These are phyloP conservation scores for Tremella yokohamensis DNA, from an alignment of 768 basidiomycete genomes.

Conservation along the genomic window DNA sequence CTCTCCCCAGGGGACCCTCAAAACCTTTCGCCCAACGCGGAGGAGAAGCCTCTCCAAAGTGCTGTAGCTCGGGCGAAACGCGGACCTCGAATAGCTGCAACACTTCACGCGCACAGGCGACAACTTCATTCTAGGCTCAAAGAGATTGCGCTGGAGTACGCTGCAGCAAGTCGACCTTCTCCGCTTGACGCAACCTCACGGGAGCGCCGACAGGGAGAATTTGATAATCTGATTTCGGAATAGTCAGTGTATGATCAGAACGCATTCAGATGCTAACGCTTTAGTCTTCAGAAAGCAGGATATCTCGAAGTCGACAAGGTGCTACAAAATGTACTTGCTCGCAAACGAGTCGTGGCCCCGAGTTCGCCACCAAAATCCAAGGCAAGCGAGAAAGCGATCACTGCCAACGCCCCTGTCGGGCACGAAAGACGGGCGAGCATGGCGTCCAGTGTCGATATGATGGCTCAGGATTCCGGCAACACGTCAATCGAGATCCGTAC, in stretches of 20 bases:
- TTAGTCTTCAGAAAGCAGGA: constrained; percentile 1
- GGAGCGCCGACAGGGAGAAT: neutral
- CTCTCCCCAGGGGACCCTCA: neutral
- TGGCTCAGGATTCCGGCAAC: constrained; percentile 6
- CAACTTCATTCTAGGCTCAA: neutral
- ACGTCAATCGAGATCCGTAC: constrained; percentile 4
- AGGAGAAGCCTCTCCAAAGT: neutral
- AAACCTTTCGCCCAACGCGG: neutral
- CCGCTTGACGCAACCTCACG: neutral
- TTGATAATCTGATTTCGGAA: neutral
- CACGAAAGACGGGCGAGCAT: neutral
- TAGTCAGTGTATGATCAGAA: neutral
- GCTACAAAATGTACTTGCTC: neutral
- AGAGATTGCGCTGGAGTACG: no score
- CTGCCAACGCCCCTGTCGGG: neutral
- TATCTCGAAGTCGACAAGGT: neutral
- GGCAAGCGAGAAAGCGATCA: neutral
- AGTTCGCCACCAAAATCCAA: neutral
- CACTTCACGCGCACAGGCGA: neutral
- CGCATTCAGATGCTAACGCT: neutral
- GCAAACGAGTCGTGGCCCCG: neutral
- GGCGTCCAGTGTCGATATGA: constrained; percentile 1
- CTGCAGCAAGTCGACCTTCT: neutral
- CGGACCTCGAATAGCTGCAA: neutral
- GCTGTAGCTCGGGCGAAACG: neutral